Conservation (phyloP, 345 rosid species). For the Hibiscus mutabilis region DNA sequence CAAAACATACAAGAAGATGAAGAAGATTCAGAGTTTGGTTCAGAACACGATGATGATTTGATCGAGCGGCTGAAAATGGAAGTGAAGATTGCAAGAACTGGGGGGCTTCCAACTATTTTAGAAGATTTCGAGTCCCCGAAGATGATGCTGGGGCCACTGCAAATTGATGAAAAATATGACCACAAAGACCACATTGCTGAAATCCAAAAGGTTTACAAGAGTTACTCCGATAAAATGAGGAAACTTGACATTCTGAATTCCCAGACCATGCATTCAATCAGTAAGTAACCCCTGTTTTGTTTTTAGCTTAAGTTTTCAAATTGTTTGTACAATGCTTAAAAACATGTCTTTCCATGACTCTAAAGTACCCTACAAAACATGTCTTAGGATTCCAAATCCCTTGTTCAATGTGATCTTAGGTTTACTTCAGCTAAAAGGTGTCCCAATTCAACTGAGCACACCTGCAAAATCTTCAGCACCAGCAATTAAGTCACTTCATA, state of each 20-base stretch:
- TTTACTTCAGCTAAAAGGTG: constrained; percentile 46
- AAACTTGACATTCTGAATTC: constrained; percentile 68
- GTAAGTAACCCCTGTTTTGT: constrained; percentile 26
- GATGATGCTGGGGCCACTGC: constrained; percentile 41
- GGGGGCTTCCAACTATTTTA: constrained; percentile 70
- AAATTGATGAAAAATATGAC: constrained; percentile 43
- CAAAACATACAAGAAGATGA: constrained; percentile 25
- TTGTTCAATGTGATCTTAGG: constrained; percentile 27
- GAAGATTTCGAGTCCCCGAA: constrained; percentile 61
- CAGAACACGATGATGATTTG: constrained; percentile 42
- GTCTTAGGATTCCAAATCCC: background rate
- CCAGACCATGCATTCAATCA: constrained; percentile 66
- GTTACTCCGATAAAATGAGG: constrained; percentile 56
- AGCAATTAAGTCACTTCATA: constrained; percentile 23
- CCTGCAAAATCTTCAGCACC: constrained; percentile 16
- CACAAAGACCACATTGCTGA: constrained; percentile 42
- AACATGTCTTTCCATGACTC: background rate
- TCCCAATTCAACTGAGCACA: constrained; percentile 14
- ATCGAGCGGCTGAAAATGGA: constrained; percentile 61
- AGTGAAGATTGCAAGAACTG: constrained; percentile 51
- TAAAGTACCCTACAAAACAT: background rate
- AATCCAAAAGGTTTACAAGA: constrained; percentile 57
- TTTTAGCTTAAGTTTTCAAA: background rate
- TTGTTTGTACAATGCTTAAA: too few relatives aligned
- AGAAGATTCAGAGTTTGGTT: constrained; percentile 19